Conservation (phyloP, 192 early-diverging fungal genomes). For the Physocladia obscura region DNA sequence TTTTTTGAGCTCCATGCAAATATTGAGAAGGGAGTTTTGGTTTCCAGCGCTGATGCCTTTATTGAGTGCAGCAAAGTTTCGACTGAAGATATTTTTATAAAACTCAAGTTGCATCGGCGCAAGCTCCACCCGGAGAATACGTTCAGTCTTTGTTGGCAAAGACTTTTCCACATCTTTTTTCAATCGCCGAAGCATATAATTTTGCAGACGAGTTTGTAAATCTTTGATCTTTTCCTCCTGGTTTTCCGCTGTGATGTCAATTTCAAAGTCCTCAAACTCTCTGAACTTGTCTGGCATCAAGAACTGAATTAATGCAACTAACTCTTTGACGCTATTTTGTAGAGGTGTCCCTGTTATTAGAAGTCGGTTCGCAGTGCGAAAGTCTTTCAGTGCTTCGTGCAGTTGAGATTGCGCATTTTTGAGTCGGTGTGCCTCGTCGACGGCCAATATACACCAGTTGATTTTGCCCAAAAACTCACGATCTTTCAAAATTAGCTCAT, state of each 20-base stretch:
- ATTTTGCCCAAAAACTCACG: conserved; percentile 74
- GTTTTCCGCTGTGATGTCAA: conserved; percentile 68
- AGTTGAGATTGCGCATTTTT: conserved; percentile 94
- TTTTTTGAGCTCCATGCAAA: conserved; percentile 96
- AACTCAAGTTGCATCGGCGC: conserved; percentile 86
- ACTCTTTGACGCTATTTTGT: conserved; percentile 94
- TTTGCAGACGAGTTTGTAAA: conserved; percentile 78
- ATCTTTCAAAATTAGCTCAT: conserved; percentile 93
- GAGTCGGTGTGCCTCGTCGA: conserved; percentile 97
- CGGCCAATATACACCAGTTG: conserved; percentile 89
- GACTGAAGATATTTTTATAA: conserved; percentile 93
- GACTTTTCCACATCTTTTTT: conserved; percentile 99
- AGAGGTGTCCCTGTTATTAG: conserved; percentile 99
- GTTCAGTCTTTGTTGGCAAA: conserved; percentile 91
- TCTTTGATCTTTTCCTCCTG: conserved; percentile 75
- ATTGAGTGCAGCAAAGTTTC: conserved; percentile 87
- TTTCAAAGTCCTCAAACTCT: conserved; percentile 76
- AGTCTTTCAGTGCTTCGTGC: conserved; percentile 87
- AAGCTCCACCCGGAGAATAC: conserved; percentile 91
- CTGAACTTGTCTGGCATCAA: conserved; percentile 78
- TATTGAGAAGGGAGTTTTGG: conserved; percentile 78
- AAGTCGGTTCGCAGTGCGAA: conserved; percentile 84
- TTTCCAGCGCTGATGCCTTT: conserved; percentile 56
- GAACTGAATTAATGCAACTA: conserved; percentile 87
- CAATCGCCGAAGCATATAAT: conserved; percentile 89